These are phyloP conservation scores for Amaranthus tricolor DNA, from an alignment of 179 eudicot genomes.

Conservation along the genomic window DNA sequence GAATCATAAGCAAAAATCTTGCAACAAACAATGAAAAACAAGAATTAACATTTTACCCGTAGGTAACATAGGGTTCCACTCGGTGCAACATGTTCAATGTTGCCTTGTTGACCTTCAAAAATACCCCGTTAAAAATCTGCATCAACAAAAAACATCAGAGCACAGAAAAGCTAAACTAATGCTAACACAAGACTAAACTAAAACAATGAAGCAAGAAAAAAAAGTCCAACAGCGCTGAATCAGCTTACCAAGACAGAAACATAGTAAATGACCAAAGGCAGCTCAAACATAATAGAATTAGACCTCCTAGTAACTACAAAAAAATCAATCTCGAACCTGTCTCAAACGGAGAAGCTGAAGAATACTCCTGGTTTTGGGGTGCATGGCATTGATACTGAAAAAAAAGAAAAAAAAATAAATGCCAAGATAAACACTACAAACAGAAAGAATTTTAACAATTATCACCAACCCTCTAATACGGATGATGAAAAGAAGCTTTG, in stretches of 20 bases:
- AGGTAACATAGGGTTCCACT: slow-evolving; percentile 55
- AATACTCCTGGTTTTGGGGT: slow-evolving; percentile 50
- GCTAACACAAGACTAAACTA: background rate
- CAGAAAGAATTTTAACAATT: background rate
- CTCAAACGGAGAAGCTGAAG: slow-evolving; percentile 64
- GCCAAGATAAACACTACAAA: background rate
- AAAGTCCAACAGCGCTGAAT: background rate
- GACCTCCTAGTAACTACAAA: background rate
- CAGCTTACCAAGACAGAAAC: background rate
- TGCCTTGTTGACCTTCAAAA: slow-evolving; percentile 50
- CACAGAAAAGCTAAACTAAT: background rate
- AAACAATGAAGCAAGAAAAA: background rate
- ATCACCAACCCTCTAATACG: slow-evolving; percentile 78
- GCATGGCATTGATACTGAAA: slow-evolving; percentile 70
- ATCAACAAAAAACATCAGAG: background rate
- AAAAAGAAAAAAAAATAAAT: background rate
- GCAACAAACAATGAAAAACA: background rate
- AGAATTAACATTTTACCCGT: slow-evolving; percentile 24
- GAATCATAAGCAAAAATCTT: background rate
- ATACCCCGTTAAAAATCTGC: slow-evolving; percentile 52
- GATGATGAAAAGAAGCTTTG: slow-evolving; percentile 75
- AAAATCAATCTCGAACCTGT: slow-evolving; percentile 26
- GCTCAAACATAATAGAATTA: background rate
- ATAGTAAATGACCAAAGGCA: background rate
- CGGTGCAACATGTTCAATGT: slow-evolving; percentile 55